Conservation (phyloP, 23 red algal species). For the Gracilariopsis chorda region DNA sequence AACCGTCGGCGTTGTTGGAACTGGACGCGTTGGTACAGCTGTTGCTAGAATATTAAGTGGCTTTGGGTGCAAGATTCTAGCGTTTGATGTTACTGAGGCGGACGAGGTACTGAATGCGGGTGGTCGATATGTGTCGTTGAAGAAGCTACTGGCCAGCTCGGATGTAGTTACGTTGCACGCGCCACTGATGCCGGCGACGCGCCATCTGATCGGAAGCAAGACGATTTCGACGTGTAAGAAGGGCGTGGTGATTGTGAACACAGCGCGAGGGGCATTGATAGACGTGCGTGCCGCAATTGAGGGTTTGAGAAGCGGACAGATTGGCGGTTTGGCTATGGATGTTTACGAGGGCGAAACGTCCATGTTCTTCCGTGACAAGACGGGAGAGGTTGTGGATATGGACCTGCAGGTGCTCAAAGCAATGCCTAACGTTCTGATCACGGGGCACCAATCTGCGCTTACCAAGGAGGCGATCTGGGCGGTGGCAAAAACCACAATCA, state of each 20-base stretch:
- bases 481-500: slow-evolving; percentile 32
- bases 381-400: slow-evolving; percentile 38
- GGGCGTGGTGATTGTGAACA: slow-evolving; percentile 75
- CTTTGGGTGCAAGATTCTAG: slow-evolving; percentile 69
- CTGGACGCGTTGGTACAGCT: slow-evolving; percentile 52
- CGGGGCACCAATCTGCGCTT: slow-evolving; percentile 73
- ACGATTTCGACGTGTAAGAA: slow-evolving; percentile 19
- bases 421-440: slow-evolving; percentile 80
- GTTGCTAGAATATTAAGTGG: slow-evolving; percentile 50
- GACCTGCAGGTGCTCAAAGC: slow-evolving; percentile 57
- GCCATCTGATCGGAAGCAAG: slow-evolving; percentile 40
- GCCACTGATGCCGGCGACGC: slow-evolving; percentile 59
- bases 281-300: slow-evolving; percentile 59
- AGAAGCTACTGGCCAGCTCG: slow-evolving; percentile 6
- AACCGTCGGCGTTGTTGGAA: slow-evolving; percentile 69
- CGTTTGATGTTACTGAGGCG: slow-evolving; percentile 49
- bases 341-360: slow-evolving; percentile 69
- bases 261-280: slow-evolving; percentile 57
- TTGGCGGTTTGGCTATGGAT: slow-evolving; percentile 73
- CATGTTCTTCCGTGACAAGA: slow-evolving; percentile 69
- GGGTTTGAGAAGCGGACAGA: slow-evolving; percentile 43
- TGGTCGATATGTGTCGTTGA: slow-evolving; percentile 46
- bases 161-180: slow-evolving; percentile 67
- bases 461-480: slow-evolving; percentile 53
- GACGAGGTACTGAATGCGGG: slow-evolving; percentile 8